Percentiles rank a stretch among this genome's conserved stretches.
These are phyloP conservation scores for Globisporangium spinosum DNA, from an alignment of 352 stramenopile genomes.

Conservation along the genomic window DNA sequence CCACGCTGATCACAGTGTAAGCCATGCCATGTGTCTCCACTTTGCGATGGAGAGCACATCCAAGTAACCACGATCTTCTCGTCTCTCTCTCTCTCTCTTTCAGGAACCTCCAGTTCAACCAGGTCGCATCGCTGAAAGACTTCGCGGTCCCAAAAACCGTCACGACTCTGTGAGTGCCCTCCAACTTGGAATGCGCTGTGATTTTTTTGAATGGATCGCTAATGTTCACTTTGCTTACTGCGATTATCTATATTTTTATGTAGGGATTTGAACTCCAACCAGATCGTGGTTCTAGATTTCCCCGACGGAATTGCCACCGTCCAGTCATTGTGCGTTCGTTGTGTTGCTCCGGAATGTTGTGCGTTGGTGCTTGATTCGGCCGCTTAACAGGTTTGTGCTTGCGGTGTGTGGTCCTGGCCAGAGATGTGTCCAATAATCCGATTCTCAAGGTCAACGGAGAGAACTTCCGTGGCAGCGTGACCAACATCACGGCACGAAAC, in stretches of 20 bases:
- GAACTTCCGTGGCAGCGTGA: not conserved
- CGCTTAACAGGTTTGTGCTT: not conserved
- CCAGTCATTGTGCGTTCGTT: not conserved
- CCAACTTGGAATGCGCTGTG: no score
- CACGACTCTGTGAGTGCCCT: conserved; percentile 8
- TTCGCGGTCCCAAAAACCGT: conserved; percentile 13
- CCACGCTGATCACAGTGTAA: conserved; percentile 6
- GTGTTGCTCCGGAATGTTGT: no score
- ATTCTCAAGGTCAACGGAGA: conserved; percentile 6
- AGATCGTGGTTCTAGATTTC: conserved; percentile 12
- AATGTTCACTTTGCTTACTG: not conserved
- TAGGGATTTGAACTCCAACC: conserved; percentile 12
- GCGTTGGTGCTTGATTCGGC: no score
- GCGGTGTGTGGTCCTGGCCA: not conserved
- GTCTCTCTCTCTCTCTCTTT: not conserved
- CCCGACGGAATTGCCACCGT: conserved; percentile 8
- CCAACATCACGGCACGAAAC: conserved; percentile 11
- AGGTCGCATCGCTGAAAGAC: conserved; percentile 7
- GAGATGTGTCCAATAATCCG: conserved; percentile 16
- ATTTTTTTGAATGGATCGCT: no score
- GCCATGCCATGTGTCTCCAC: not conserved
- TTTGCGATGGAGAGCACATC: not conserved
- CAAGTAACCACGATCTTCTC: not conserved
- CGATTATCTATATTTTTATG: no score
- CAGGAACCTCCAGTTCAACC: conserved; percentile 11